Percentiles rank a stretch among this genome's conserved stretches.
Evolutionary conservation across 352 stramenopile species (phyloP).

Genomic region (Pythium guiyangense): DNA sequence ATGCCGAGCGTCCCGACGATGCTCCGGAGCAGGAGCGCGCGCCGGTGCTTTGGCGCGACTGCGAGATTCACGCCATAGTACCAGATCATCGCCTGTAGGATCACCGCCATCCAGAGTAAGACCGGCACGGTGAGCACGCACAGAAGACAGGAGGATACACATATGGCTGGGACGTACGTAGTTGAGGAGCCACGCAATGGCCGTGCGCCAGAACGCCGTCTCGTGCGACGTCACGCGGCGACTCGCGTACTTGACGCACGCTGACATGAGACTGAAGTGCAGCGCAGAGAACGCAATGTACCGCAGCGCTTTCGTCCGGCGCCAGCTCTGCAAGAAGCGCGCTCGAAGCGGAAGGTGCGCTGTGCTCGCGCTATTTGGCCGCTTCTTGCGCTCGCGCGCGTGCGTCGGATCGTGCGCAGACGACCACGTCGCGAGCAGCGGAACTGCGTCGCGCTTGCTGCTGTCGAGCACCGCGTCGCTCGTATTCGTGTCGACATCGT

Average conservation of each 20-base stretch:
- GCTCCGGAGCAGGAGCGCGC: slow-evolving; percentile 43
- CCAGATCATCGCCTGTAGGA: slow-evolving; percentile 32
- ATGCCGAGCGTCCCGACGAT: slow-evolving; percentile 48
- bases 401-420: too few species aligned
- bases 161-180: slow-evolving; percentile 20
- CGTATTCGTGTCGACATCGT: too few species aligned
- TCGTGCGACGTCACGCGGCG: slow-evolving; percentile 50
- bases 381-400: not conserved
- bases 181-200: slow-evolving; percentile 45
- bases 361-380: not conserved
- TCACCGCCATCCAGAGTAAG: not conserved
- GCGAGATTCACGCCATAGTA: slow-evolving; percentile 31
- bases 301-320: slow-evolving; percentile 27
- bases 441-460: too few species aligned
- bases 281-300: slow-evolving; percentile 48
- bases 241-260: slow-evolving; percentile 59
- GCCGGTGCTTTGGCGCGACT: slow-evolving; percentile 27
- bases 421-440: too few species aligned
- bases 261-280: slow-evolving; percentile 63
- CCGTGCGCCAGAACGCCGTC: slow-evolving; percentile 53
- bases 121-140: too few species aligned
- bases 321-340: not conserved
- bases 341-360: not conserved
- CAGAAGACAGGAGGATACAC: too few species aligned
- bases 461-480: too few species aligned